A percentile compares a stretch with the other conserved stretches of the same genome.
Conservation (phyloP, 148 eudicot species). For the Vaccinium myrtillus region DNA sequence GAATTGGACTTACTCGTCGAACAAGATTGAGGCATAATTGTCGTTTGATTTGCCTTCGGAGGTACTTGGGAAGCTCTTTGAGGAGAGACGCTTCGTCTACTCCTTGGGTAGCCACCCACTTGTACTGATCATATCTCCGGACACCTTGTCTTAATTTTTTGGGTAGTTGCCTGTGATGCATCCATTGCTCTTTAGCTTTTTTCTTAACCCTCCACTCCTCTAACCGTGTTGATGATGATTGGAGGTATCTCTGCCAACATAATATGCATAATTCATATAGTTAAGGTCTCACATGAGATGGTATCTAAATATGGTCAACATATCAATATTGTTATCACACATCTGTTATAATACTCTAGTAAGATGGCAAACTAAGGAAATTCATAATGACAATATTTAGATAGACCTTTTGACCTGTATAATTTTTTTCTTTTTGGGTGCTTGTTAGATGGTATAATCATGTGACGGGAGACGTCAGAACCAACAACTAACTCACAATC, state of each 20-base stretch:
- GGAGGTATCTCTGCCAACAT: constrained; percentile 58
- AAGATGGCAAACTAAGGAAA: neutral
- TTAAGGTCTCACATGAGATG: neutral
- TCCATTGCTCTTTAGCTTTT: constrained; percentile 80
- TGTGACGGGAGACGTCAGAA: neutral
- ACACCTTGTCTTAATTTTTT: constrained; percentile 49
- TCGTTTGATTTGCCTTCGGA: constrained; percentile 74
- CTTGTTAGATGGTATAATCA: neutral
- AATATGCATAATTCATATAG: neutral
- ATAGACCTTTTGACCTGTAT: neutral
- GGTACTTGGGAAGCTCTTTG: constrained; percentile 61
- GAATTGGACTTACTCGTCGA: constrained; percentile 51
- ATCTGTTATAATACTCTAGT: neutral
- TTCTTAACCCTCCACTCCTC: constrained; percentile 82
- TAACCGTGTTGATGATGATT: constrained; percentile 61
- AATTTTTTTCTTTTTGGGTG: neutral
- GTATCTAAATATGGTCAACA: neutral
- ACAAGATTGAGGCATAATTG: constrained; percentile 80
- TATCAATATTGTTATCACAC: neutral
- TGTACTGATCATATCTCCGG: constrained; percentile 63
- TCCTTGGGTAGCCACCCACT: constrained; percentile 73
- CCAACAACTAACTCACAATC: neutral
- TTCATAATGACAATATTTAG: neutral
- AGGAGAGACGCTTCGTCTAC: constrained; percentile 74
- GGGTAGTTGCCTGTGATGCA: constrained; percentile 82